These are phyloP conservation scores for Cyathus pygmaeus DNA, from an alignment of 1,284 basidiomycete species.

Conservation along the genomic window DNA sequence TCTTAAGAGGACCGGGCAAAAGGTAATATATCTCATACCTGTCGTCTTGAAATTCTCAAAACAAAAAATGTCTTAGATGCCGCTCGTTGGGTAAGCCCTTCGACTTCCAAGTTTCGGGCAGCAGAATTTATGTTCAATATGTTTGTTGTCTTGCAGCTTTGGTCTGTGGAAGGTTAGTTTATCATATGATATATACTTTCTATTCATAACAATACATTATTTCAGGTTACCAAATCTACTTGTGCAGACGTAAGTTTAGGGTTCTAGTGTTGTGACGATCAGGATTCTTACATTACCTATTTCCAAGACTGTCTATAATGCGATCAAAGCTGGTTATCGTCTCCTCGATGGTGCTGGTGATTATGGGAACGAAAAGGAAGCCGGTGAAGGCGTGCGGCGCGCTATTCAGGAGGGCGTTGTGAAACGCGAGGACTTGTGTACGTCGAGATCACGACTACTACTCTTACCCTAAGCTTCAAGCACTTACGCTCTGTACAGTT, in stretches of 20 bases:
- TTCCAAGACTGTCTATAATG: constrained; percentile 66
- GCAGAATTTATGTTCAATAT: neutral
- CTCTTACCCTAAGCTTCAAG: neutral
- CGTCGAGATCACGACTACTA: constrained; percentile 40
- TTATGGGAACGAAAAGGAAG: constrained; percentile 90
- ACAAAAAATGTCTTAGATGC: constrained; percentile 56
- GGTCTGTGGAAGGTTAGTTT: constrained; percentile 73
- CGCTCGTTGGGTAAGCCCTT: constrained; percentile 62
- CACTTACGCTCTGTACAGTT: constrained; percentile 45
- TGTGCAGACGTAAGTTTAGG: constrained; percentile 64
- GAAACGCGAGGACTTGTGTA: constrained; percentile 81
- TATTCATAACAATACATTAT: neutral
- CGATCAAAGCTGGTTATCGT: constrained; percentile 80
- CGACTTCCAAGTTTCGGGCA: constrained; percentile 2
- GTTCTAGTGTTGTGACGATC: no score
- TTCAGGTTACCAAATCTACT: constrained; percentile 63
- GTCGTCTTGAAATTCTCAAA: constrained; percentile 7
- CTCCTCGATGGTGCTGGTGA: constrained; percentile 87
- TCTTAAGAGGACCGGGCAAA: constrained; percentile 68
- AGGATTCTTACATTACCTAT: no score
- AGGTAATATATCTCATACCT: constrained; percentile 52
- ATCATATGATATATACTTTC: constrained; percentile 4
- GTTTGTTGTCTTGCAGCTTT: constrained; percentile 55
- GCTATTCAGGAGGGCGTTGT: constrained; percentile 82
- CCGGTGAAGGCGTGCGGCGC: constrained; percentile 76